Conservation (phyloP, 2,329 filamentous ascomycete species). For the Dactylellina parvicollis region DNA sequence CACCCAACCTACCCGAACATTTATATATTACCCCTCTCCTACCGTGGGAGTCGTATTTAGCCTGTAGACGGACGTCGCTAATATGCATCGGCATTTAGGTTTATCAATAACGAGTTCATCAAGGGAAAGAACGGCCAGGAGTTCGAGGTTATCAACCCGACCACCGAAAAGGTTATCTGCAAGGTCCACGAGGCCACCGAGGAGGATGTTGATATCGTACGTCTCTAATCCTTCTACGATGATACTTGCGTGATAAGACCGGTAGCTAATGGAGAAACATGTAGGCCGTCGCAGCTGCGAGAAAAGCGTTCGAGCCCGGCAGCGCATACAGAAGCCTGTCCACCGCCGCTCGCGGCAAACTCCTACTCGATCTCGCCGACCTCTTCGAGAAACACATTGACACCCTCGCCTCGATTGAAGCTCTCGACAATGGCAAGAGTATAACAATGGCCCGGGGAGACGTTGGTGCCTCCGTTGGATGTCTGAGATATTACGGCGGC, state of each 20-base stretch:
- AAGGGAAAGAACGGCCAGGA: conserved; percentile 85
- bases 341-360: conserved; percentile 75
- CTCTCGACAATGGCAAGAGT: conserved; percentile 88
- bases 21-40: conserved; percentile 48
- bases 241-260: neutral
- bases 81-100: conserved; percentile 64
- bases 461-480: conserved; percentile 73
- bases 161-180: conserved; percentile 84
- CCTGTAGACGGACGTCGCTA: conserved; percentile 25
- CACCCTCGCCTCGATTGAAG: conserved; percentile 81
- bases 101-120: conserved; percentile 94
- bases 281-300: conserved; percentile 79
- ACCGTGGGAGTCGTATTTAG: conserved; percentile 52
- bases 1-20: conserved; percentile 8
- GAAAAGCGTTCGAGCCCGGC: conserved; percentile 79
- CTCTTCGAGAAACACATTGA: conserved; percentile 81
- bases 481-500: conserved; percentile 85
- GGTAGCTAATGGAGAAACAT: neutral
- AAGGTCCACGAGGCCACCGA: conserved; percentile 85
- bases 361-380: conserved; percentile 80
- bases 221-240: neutral
- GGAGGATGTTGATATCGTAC: conserved; percentile 74
- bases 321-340: conserved; percentile 72
- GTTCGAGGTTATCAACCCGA: conserved; percentile 90
- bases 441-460: conserved; percentile 80